Evolutionary conservation across 768 basidiomycete genomes (phyloP), one percentile per base, ranked within the genome.

Genomic region (Amanita pseudoporphyria): DNA sequence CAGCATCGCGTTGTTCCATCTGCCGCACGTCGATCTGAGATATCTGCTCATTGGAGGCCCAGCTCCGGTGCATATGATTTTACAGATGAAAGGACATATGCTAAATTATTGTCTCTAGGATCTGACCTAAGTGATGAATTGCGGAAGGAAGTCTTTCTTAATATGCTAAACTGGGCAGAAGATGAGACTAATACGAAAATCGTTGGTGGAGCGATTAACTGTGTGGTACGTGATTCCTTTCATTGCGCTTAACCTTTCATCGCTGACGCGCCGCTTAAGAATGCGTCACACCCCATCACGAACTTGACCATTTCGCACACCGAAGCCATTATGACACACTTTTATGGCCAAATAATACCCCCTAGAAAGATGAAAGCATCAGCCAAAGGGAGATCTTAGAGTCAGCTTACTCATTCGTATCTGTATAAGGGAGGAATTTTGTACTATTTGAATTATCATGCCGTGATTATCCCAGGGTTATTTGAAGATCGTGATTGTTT

Each of bases 221-320:
- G 82, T 9, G 68, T 88, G 45, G 81, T 86, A 57, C 53, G 82
- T 68, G 16, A 41, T 31, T 32, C 13, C 5, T 47, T 50, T 21
- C n/a, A 12, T 41, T 1, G 22, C 21, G 13, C 3, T 33, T 26
- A 18, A 19, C 7, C 5, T n/a, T 21, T 19, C n/a, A 0, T 1
- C 14, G 30, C 51, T 5, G 52, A 35, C 45, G 9, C 41, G 14
- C 33, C 26, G 13, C 14, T 9, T 5, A 52, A 90, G 87, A 92
- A 92, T 57, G 85, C 87, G 5, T 86, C 84, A 0, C 84, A 87
- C 53, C 88, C 88, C 0, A 53, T 90, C 12, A 84, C 88, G 64
- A 87, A 88, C 54, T 64, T 91, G 42, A 82, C 86, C 0, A 68
- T 79, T 3, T 79, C 86, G 0, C 79, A 89, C 54, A 64, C 77